Conservation (phyloP, 129 eudicot species). For the Flaveria brownii region DNA sequence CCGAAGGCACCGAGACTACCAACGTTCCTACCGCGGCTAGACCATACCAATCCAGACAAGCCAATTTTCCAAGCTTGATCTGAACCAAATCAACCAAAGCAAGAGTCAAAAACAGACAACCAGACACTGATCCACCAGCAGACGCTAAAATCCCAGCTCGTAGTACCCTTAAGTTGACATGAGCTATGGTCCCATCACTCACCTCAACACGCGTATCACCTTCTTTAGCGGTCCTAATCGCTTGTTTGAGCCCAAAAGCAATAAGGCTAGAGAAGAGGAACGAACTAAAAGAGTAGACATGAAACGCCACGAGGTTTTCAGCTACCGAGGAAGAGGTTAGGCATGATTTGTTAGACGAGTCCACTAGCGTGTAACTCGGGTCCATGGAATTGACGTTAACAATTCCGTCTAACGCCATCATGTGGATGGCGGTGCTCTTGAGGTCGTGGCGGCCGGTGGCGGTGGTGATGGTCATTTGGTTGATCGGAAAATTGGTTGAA, state of each 20-base stretch:
- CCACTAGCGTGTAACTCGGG: slow-evolving; percentile 46
- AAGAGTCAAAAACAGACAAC: slow-evolving; percentile 58
- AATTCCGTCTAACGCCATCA: slow-evolving; percentile 68
- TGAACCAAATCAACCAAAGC: slow-evolving; percentile 68
- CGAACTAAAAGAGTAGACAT: slow-evolving; percentile 68
- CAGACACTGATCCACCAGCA: slow-evolving; percentile 55
- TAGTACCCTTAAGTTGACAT: slow-evolving; percentile 44
- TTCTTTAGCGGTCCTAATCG: slow-evolving; percentile 40
- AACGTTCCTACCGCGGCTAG: slow-evolving; percentile 52
- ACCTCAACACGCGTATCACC: slow-evolving; percentile 38
- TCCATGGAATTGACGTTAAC: slow-evolving; percentile 64
- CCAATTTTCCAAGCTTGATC: slow-evolving; percentile 57
- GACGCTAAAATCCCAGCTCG: slow-evolving; percentile 55
- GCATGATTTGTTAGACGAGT: slow-evolving; percentile 36
- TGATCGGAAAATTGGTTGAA: neutral
- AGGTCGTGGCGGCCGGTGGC: slow-evolving; percentile 20
- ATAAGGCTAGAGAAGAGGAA: slow-evolving; percentile 68
- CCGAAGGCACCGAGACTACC: slow-evolving; percentile 55
- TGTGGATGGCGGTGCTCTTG: slow-evolving; percentile 56
- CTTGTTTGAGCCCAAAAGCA: slow-evolving; percentile 62
- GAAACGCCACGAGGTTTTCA: slow-evolving; percentile 44
- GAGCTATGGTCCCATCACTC: slow-evolving; percentile 37
- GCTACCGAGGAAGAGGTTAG: slow-evolving; percentile 38
- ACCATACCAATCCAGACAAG: slow-evolving; percentile 48
- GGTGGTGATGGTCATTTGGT: slow-evolving; percentile 23